phyloP scores from a whole-genome alignment of 1,284 basidiomycete species.

The Pseudozyma thailandica region DNA sequence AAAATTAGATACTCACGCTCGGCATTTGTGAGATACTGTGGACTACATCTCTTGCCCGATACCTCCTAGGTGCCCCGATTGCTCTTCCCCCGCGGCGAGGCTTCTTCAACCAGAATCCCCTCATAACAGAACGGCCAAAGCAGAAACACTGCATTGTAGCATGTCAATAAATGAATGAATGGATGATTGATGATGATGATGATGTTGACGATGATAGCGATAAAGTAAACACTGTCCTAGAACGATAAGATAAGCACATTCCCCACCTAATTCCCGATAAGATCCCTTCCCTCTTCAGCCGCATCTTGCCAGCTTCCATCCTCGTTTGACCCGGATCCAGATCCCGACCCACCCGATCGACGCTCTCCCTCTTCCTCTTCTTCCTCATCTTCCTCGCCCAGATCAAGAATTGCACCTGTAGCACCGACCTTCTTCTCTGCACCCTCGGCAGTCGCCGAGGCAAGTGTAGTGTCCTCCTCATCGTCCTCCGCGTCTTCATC shows the following conservation, averaged over 20 bases:
- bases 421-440: background rate
- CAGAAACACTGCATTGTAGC: too few relatives aligned
- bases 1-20: too few relatives aligned
- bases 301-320: slow-evolving; percentile 50
- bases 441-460: background rate
- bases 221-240: background rate
- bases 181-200: too few relatives aligned
- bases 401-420: slow-evolving; percentile 17
- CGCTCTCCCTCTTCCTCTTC: slow-evolving; percentile 25
- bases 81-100: too few relatives aligned
- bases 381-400: slow-evolving; percentile 31
- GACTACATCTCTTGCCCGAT: too few relatives aligned
- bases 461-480: slow-evolving; percentile 18
- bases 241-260: background rate
- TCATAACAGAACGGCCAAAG: too few relatives aligned
- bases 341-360: slow-evolving; percentile 8
- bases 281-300: slow-evolving; percentile 26
- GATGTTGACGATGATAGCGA: too few relatives aligned
- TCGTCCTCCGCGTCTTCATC: slow-evolving; percentile 26
- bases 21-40: too few relatives aligned
- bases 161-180: too few relatives aligned
- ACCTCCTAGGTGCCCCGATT: too few relatives aligned
- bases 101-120: too few relatives aligned
- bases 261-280: slow-evolving; percentile 12
- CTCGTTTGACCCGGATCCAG: slow-evolving; percentile 13